phyloP scores from a whole-genome alignment of 805 yeast species.

The Wickerhamomyces alni region DNA sequence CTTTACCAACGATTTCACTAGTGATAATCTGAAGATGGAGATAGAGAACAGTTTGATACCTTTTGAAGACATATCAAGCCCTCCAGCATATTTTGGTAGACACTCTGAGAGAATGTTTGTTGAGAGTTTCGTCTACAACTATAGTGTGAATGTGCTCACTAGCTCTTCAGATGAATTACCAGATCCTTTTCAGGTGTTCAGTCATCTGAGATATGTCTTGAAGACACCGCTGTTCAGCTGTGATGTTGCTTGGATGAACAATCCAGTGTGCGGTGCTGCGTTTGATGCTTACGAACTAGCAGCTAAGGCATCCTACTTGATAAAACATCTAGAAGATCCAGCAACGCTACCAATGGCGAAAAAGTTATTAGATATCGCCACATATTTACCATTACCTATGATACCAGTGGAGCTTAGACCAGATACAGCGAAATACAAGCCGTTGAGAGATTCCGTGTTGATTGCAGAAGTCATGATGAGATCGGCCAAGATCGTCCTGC shows the following conservation, averaged over 20 bases:
- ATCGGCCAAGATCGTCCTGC: conserved; percentile 14
- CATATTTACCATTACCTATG: conserved; percentile 12
- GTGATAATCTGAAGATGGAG: conserved; percentile 15
- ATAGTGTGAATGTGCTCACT: conserved; percentile 32
- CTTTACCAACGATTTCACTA: conserved; percentile 20
- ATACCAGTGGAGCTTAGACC: conserved; percentile 14
- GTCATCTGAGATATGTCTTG: conserved; percentile 26
- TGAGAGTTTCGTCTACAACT: conserved; percentile 40
- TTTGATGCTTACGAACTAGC: conserved; percentile 29
- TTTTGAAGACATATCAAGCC: not conserved
- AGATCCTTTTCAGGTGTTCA: conserved; percentile 36
- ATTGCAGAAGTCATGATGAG: conserved; percentile 16
- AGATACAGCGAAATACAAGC: conserved; percentile 6
- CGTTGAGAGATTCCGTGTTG: conserved; percentile 13
- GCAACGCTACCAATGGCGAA: conserved; percentile 6
- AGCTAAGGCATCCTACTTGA: conserved; percentile 30
- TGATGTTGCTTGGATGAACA: conserved; percentile 37
- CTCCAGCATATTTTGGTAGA: conserved; percentile 2
- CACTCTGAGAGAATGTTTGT: conserved; percentile 29
- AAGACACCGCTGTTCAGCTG: conserved; percentile 31
- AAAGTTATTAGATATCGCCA: conserved; percentile 14
- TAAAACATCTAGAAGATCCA: conserved; percentile 9
- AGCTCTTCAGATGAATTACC: conserved; percentile 32
- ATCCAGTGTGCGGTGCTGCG: conserved; percentile 35
- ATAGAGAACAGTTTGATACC: conserved; percentile 14